Base-by-base conservation (phyloP, 176 grass and related monocot genomes). In the Juncus effusus region DNA sequence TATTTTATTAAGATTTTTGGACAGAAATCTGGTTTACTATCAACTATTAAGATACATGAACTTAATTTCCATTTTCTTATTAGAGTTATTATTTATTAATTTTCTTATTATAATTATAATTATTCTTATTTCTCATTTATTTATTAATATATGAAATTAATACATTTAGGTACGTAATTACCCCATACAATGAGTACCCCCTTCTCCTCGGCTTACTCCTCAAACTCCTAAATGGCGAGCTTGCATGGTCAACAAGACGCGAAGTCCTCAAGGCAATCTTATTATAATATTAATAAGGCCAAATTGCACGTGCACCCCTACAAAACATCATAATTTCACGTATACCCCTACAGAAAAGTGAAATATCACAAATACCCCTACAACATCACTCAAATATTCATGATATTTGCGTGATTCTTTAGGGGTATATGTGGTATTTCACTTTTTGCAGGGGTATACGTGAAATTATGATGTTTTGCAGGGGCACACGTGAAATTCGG, bases 171-270 rank as follows among this genome's bases (percentile, higher is more conserved):
- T 86, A 92, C 80, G 88, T 97, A 51, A 92, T 97, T 36, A 75
- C 93, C 74, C 93, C 93, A 58, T 97, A 92, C 72, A 97, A 92
- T 38, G 93, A 97, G 72, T 92, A 97, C 58, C 93, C 94, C 1
- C 60, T 55, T 57, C 83, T 97, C 78, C 94, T 97, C 84, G 94
- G 94, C 69, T 89, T 97, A 77, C 81, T 97, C 51, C 79, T 97
- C 64, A 97, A 97, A 80, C 80, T 97, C 67, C 78, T 97, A 55
- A 89, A 97, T 80, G 94, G 94, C 55, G 94, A 97, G 77, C 73
- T 97, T 75, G 94, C 82, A 83, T 97, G 94, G 94, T 91, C 94
- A 9, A 92, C 94, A 64, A 92, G 94, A 81, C 56, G 81, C 62
- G 94, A 97, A 92, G 94, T 97, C 49, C 70, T 97, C 40, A 97